phyloP scores from a whole-genome alignment of 768 basidiomycete species.

The Calvatia gigantea region DNA sequence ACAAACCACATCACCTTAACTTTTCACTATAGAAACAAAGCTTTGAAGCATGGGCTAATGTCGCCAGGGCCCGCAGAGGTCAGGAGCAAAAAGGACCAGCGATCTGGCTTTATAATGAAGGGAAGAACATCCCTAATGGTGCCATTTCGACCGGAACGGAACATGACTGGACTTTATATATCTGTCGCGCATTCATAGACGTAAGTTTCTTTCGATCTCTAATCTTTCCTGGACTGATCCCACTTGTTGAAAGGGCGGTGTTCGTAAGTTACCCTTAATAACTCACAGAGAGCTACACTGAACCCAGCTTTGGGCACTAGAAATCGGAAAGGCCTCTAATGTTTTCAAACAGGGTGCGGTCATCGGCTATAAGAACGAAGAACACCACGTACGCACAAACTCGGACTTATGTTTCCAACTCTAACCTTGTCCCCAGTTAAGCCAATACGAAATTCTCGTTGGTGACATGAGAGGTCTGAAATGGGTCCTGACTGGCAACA shows the following conservation, averaged over 20 bases:
- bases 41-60: constrained; percentile 46
- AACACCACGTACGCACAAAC: constrained; percentile 45
- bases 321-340: constrained; percentile 62
- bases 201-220: constrained; percentile 30
- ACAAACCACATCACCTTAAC: background rate
- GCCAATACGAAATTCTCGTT: constrained; percentile 67
- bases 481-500: constrained; percentile 54
- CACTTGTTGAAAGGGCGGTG: constrained; percentile 38
- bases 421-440: constrained; percentile 36
- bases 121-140: constrained; percentile 52
- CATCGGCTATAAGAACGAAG: constrained; percentile 58
- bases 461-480: constrained; percentile 52
- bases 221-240: background rate
- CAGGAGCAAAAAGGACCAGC: constrained; percentile 43
- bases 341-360: constrained; percentile 59
- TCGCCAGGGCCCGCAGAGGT: constrained; percentile 51
- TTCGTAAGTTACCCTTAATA: constrained; percentile 40
- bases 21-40: constrained; percentile 41
- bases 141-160: constrained; percentile 60
- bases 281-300: too few relatives aligned
- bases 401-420: constrained; percentile 22
- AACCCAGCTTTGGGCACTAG: constrained; percentile 25
- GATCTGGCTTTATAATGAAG: constrained; percentile 61
- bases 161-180: constrained; percentile 47
- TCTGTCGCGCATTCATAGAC: constrained; percentile 57